Evolutionary conservation across 352 stramenopile species (phyloP).

Genomic region (Phytophthora pseudosyringae): DNA sequence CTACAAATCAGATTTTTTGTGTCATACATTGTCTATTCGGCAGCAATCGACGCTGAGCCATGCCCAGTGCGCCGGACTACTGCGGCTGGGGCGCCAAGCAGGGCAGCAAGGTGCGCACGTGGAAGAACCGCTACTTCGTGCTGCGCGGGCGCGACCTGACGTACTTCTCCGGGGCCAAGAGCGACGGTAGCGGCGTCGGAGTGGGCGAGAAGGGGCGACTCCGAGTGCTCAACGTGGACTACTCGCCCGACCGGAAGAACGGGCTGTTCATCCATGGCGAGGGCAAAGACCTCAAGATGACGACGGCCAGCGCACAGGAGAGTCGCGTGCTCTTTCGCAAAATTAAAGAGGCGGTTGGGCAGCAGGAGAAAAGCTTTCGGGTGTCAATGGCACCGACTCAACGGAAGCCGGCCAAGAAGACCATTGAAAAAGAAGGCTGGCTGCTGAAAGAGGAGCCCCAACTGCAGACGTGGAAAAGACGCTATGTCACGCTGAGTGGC

Average conservation of each 20-base stretch:
- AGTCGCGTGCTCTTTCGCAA: conserved; percentile 52
- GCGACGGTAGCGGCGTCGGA: conserved; percentile 39
- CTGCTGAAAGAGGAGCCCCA: conserved; percentile 42
- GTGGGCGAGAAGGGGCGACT: conserved; percentile 71
- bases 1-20: conserved; percentile 19
- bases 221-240: conserved; percentile 57
- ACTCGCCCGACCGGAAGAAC: conserved; percentile 51
- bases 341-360: conserved; percentile 51
- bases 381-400: conserved; percentile 1
- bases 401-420: conserved; percentile 1
- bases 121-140: conserved; percentile 82
- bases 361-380: conserved; percentile 38
- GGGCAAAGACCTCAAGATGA: conserved; percentile 70
- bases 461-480: conserved; percentile 53
- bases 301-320: conserved; percentile 57
- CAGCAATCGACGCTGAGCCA: not conserved
- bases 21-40: conserved; percentile 16
- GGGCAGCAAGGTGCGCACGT: conserved; percentile 70
- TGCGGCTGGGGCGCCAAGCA: conserved; percentile 76
- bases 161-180: conserved; percentile 62
- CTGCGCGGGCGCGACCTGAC: conserved; percentile 55
- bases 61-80: conserved; percentile 39
- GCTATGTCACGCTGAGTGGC: conserved; percentile 59
- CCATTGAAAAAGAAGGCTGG: conserved; percentile 48
- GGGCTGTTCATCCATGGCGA: conserved; percentile 69